phyloP scores from a whole-genome alignment of 139 green algal species.

The Tetradesmus lagerheimii region DNA sequence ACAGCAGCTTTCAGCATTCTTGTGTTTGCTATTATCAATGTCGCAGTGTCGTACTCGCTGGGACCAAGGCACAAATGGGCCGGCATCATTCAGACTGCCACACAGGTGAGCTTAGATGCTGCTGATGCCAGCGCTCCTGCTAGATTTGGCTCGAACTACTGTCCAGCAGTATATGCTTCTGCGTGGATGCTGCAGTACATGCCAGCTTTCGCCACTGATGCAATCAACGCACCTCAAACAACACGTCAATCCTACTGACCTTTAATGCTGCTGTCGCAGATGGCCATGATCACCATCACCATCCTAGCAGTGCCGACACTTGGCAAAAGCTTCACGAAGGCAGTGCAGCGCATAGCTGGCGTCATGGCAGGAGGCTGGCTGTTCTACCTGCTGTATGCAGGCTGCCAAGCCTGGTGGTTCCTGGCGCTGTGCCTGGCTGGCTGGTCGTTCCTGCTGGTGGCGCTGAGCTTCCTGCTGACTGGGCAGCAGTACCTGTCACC shows the following conservation, averaged over 20 bases:
- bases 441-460: background rate
- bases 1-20: background rate
- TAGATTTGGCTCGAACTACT: too few species aligned
- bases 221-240: too few species aligned
- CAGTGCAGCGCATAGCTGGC: background rate
- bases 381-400: slow-evolving; percentile 11
- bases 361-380: slow-evolving; percentile 32
- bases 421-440: background rate
- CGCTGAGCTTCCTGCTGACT: background rate
- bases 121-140: background rate
- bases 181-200: too few species aligned
- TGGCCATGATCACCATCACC: slow-evolving; percentile 12
- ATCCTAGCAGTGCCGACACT: background rate
- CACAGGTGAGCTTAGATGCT: background rate
- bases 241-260: background rate
- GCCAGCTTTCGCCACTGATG: too few species aligned
- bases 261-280: background rate
- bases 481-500: slow-evolving; percentile 11
- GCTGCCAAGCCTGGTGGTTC: slow-evolving; percentile 13
- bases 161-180: too few species aligned
- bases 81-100: background rate
- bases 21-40: slow-evolving; percentile 20
- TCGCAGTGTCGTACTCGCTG: background rate
- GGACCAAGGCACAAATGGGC: background rate
- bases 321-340: slow-evolving; percentile 17